Base-by-base conservation (phyloP, 345 rosid species). In the Gossypium turneri region DNA sequence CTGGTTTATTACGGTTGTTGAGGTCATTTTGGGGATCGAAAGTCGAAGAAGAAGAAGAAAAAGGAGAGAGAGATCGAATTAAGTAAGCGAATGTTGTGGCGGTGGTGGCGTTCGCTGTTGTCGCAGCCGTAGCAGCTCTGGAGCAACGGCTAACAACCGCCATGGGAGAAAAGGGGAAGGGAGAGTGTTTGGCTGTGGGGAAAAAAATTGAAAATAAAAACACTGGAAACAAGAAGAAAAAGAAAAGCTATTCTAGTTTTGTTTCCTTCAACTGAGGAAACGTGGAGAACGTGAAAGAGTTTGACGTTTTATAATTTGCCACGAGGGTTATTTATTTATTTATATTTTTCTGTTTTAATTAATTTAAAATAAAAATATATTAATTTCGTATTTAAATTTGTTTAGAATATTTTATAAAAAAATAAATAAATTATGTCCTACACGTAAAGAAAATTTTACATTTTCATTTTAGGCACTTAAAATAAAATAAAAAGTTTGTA, bases 1-100 rank as follows among this genome's bases (percentile, higher is more conserved):
- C 72, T 34, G 80, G 79, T 41, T 82, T 52, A 29, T 29, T 29
- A n/a, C 2, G 15, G 41, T 27, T 72, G 41, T 27, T 72, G 67
- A 84, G 82, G 82, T 80, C 87, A 73, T 79, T 75, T 43, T 77
- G 81, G 38, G 93, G 78, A 81, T 78, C 84, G 7, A 80, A 72
- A 11, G 81, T 15, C 9, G 88, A 59, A 4, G 78, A 76, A 4
- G 78, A 76, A 74, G 86, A 72, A 2, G 71, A 79, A 58, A 74
- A 59, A 45, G 79, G 75, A 70, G 77, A 75, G 1, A 78, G 44
- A 75, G 79, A 55, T 75, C 83, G 77, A 38, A 78, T 63, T 0
- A 81, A 24, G 58, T 70, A 74, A 43, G 81, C 71, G 17, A 81
- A 7, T 67, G 76, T 12, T 9, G 79, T 41, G 44, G 29, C 27